Evolutionary conservation across 345 rosid species (phyloP), one percentile per base, ranked within the genome.

Genomic region (Ceriops decandra): DNA sequence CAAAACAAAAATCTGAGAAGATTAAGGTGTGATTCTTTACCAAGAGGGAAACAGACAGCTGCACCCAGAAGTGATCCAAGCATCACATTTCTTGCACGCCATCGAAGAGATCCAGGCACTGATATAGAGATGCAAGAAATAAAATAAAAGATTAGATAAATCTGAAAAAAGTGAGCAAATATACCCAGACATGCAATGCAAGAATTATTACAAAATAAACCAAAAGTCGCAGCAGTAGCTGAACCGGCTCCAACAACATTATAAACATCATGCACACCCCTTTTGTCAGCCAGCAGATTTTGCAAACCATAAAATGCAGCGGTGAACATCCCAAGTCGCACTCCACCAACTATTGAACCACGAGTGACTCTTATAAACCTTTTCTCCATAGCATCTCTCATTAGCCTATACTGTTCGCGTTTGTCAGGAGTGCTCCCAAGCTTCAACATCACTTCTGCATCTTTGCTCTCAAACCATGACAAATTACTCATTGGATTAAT

Each of bases 341-440:
- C 82, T 60, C 97, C 97, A 51, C 99, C 96, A 59, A 91, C 80
- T 26, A 91, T 86, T 5, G 99, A 91, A 71, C 97, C 97, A 49
- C 90, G 93, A 68, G 97, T 85, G 19, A 91, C 95, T 63, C 91
- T 78, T 24, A 87, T 67, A 75, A 95, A 91, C 77, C 97, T 79
- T 77, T 91, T 91, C 83, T 93, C 96, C 97, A 93, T 93, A 0
- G 95, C 97, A 80, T 95, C 97, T 72, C 97, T 81, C 97, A 88
- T 91, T 74, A 91, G 70, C 17, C 91, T 79, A 60, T 95, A 79
- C 75, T 88, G 97, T 68, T 91, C 96, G 59, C 93, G 88, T 81
- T 91, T 91, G 75, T 88, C 93, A 2, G 90, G 86, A 26, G 95
- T 95, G 77, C 96, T 95, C 71, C 99, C 99, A 67, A 95, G 88